Percentiles rank a stretch among this genome's conserved stretches.
phyloP scores from a whole-genome alignment of 495 filamentous ascomycete species.

The Wilcoxina mikolae region DNA sequence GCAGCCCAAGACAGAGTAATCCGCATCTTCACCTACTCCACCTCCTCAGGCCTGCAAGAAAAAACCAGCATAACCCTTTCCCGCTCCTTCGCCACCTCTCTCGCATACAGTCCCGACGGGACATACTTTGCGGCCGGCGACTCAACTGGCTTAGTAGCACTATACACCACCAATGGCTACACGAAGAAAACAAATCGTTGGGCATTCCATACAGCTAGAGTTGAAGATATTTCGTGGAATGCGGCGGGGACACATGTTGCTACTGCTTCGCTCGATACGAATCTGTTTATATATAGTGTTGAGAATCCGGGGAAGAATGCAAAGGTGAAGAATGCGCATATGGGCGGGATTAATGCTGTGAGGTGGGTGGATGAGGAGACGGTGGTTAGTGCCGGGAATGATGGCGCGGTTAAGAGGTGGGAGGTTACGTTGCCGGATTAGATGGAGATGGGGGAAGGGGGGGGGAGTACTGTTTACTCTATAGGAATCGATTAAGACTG shows the following conservation, averaged over 20 bases:
- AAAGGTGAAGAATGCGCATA: conserved; percentile 71
- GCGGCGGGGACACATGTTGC: conserved; percentile 56
- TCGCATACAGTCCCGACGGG: conserved; percentile 67
- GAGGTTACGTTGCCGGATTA: conserved; percentile 37
- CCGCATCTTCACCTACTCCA: conserved; percentile 51
- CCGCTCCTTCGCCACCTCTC: conserved; percentile 42
- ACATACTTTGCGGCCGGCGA: conserved; percentile 64
- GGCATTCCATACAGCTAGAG: conserved; percentile 80
- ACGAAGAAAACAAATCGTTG: conserved; percentile 58
- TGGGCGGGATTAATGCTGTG: conserved; percentile 85
- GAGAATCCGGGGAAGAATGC: conserved; percentile 65
- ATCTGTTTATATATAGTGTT: conserved; percentile 79
- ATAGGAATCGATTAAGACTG: no score
- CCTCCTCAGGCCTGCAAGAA: conserved; percentile 36
- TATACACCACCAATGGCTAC: conserved; percentile 47
- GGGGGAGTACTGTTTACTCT: no score
- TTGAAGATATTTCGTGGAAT: conserved; percentile 76
- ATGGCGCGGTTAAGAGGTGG: conserved; percentile 88
- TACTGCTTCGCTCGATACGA: conserved; percentile 75
- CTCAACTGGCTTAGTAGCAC: conserved; percentile 68
- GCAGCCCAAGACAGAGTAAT: conserved; percentile 57
- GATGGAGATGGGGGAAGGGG: background rate
- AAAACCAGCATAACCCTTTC: conserved; percentile 34
- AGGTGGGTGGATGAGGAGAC: conserved; percentile 54
- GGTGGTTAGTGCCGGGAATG: conserved; percentile 65